Conservation (phyloP, 1,284 basidiomycete species). For the Austroboletus novae-zelandiae region DNA sequence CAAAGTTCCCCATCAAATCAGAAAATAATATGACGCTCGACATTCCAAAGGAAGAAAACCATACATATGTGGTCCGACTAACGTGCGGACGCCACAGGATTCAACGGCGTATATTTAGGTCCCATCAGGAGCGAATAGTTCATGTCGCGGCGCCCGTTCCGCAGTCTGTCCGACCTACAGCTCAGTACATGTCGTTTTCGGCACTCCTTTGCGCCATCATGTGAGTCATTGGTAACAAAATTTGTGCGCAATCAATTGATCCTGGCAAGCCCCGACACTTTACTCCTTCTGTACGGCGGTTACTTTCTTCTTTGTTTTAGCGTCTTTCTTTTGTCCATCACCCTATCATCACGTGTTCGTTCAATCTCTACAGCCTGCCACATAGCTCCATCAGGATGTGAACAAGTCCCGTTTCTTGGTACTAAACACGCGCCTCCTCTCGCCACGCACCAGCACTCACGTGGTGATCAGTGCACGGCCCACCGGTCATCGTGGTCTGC, state of each 20-base stretch:
- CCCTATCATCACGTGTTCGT: not conserved
- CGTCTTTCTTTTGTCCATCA: not conserved
- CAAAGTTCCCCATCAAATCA: not conserved
- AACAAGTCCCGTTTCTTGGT: not conserved
- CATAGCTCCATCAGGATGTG: not conserved
- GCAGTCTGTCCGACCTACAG: not conserved
- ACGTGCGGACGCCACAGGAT: not conserved
- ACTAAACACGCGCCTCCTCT: not conserved
- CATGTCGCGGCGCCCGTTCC: not conserved
- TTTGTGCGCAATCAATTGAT: not conserved
- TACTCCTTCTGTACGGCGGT: not conserved
- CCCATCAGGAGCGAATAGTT: not conserved
- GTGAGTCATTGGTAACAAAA: not conserved
- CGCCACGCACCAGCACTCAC: not conserved
- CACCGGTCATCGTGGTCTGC: not conserved
- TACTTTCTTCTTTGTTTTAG: not conserved
- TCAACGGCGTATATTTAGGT: not conserved
- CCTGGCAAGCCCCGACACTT: not conserved
- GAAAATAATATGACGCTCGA: not conserved
- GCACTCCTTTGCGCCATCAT: not conserved
- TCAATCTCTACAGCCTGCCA: not conserved
- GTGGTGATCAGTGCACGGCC: not conserved
- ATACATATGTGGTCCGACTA: not conserved
- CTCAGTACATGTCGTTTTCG: not conserved
- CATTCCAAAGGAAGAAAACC: constrained; percentile 1